Evolutionary conservation across 1,284 basidiomycete species (phyloP), one percentile per base, ranked within the genome.

Genomic region (Cutaneotrichosporon curvatum): DNA sequence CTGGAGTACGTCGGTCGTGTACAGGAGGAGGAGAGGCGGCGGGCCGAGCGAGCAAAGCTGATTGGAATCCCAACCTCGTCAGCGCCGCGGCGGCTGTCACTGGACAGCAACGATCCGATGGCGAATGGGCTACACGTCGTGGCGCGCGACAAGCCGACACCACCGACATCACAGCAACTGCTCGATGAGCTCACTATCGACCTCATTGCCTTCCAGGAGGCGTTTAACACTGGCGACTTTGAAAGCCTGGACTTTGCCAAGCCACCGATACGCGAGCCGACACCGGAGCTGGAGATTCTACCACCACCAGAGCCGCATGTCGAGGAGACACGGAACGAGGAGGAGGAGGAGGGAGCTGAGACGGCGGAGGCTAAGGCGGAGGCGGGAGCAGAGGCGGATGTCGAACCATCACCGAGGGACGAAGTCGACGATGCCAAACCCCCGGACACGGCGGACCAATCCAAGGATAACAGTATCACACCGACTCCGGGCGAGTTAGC

Each of bases 141-240:
- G 11, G 7, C n/a, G 21, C 37, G 20, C n/a, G 15, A 35, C n/a
- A 20, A 19, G 28, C 40, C 53, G 11, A 37, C 54, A 44, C 40
- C 19, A 8, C 53, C 45, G 21, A 40, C 53, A 14, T 84, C 83
- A 39, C 82, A 85, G 77, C 81, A 80, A 70, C 77, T 86, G 73
- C 85, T 92, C 81, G 87, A 90, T 68, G 84, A 84, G 60, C 73
- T 94, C 5, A 87, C 87, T 79, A 79, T 85, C 61, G 87, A 91
- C 64, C 71, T 92, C 34, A 86, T 88, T 54, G 75, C 72, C 39
- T 92, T 92, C 65, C 88, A 92, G 72, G 87, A 91, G 65, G 78
- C 81, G 43, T 90, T 86, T 74, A 84, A 85, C 20, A 75, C 76
- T 7, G 76, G 79, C 40, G 51, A 53, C 44, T 51, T 51, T 41